Evolutionary conservation across 2,329 filamentous ascomycete species (phyloP), one percentile per base, ranked within the genome.

Genomic region (Aspergillus eucalypticola): DNA sequence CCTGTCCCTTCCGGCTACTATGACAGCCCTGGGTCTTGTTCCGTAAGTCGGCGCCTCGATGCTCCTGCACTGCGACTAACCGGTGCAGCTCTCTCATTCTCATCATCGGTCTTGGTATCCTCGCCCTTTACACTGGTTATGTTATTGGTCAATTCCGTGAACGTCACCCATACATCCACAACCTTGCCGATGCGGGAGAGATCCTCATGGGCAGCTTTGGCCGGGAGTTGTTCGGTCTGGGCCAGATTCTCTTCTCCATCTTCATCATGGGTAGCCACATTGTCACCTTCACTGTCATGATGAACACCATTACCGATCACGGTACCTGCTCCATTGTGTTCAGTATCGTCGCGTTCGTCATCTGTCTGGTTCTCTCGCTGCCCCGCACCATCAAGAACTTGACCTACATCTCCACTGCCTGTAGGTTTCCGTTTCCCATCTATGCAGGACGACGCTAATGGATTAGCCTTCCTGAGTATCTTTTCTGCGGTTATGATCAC

Each of bases 201-300:
- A 78, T 90, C 60, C 79, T 91, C 54, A 79, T 83, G 64, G 89
- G 89, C 13, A 76, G 75, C 8, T 78, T 85, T 42, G 87, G 86
- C 1, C 83, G 86, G 60, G 86, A 89, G 71, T 65, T 91, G 23
- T 80, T 89, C 48, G 87, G 86, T 23, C 75, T 80, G 60, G 86
- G 84, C 66, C 87, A 89, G 66, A 76, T 83, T 2, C 74, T 90
- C 23, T 86, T 90, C 73, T 79, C 90, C 29, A 78, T 88, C 63
- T 89, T 91, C 76, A 84, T 89, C 62, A 86, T 88, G 74, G 88
- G 83, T 32, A 88, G 87, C n/a, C 89, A 91, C 74, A 82, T 89
- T 58, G 76, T 90, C 64, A 89, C 87, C 0, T 90, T 90, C 64
- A 83, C 83, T 32, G 87, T 90, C 67, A 88, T 88, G 72, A 84